phyloP scores from a whole-genome alignment of 495 filamentous ascomycete species.

The Aspergillus cristatus region DNA sequence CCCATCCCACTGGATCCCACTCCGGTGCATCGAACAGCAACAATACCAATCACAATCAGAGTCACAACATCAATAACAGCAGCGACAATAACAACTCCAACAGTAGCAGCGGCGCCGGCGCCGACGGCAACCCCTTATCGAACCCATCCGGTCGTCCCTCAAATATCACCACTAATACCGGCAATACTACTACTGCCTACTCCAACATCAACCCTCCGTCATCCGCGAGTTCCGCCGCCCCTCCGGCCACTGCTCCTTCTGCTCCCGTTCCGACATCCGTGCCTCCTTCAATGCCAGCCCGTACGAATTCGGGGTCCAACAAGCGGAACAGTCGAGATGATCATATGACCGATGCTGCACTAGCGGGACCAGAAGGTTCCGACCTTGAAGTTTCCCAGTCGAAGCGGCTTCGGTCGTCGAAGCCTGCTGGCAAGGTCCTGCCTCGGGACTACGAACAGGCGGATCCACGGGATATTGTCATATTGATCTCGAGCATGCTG shows the following conservation, averaged over 20 bases:
- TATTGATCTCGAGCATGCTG: conserved; percentile 90
- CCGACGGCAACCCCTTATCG: conserved; percentile 14
- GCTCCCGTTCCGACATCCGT: conserved; percentile 15
- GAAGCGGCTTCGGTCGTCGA: conserved; percentile 44
- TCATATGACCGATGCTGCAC: conserved; percentile 22
- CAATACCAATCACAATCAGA: conserved; percentile 3
- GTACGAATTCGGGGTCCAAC: conserved; percentile 28
- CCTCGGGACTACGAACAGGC: conserved; percentile 71
- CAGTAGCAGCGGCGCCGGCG: conserved; percentile 25
- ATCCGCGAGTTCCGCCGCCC: conserved; percentile 11
- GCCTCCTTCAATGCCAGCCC: conserved; percentile 29
- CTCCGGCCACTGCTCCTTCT: conserved; percentile 11
- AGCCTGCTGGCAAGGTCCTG: conserved; percentile 57
- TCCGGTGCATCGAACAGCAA: not conserved
- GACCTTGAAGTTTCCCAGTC: conserved; percentile 42
- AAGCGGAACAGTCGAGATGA: conserved; percentile 33
- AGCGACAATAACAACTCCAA: not conserved
- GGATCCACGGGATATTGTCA: conserved; percentile 72
- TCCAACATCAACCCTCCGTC: conserved; percentile 11
- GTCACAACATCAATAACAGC: conserved; percentile 1
- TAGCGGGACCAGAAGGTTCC: conserved; percentile 33
- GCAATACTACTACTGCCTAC: conserved; percentile 19
- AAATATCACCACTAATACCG: conserved; percentile 10
- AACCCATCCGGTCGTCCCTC: conserved; percentile 11
- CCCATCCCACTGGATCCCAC: not conserved